phyloP scores from a whole-genome alignment of 2,329 filamentous ascomycete species.

The Celoporthe dispersa region DNA sequence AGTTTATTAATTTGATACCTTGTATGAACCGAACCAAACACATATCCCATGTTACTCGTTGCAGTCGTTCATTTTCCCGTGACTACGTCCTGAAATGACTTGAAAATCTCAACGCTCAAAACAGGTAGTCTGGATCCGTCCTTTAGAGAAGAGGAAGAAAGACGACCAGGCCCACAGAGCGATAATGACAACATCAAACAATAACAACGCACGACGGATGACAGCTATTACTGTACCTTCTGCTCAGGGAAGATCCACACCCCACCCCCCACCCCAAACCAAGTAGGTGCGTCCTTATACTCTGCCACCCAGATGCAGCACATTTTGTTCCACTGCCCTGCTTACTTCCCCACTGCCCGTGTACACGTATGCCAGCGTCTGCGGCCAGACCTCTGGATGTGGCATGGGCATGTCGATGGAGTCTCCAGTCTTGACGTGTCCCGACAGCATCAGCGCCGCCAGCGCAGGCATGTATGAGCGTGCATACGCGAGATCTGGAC shows the following conservation, averaged over 20 bases:
- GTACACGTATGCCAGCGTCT: constrained; percentile 61
- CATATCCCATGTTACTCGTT: constrained; percentile 2
- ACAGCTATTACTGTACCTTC: background rate
- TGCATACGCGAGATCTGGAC: constrained; percentile 52
- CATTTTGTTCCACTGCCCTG: constrained; percentile 54
- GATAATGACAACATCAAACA: background rate
- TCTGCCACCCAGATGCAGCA: constrained; percentile 58
- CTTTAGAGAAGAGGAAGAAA: background rate
- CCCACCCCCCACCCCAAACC: background rate
- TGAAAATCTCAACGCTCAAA: constrained; percentile 1
- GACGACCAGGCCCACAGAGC: background rate
- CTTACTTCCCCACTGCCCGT: constrained; percentile 53
- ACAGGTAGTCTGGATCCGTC: background rate
- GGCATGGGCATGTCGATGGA: constrained; percentile 62
- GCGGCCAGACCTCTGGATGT: constrained; percentile 58
- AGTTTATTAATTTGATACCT: background rate
- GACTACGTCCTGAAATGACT: background rate
- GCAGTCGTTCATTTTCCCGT: background rate
- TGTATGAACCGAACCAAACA: background rate
- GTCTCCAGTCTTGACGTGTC: constrained; percentile 56
- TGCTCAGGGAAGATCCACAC: background rate
- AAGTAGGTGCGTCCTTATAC: constrained; percentile 35
- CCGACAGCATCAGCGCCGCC: constrained; percentile 58
- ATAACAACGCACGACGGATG: background rate
- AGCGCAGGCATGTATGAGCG: constrained; percentile 56